A percentile compares a stretch with the other conserved stretches of the same genome.
These are phyloP conservation scores for Elsinoe australis DNA, from an alignment of 2,329 filamentous ascomycete species.

Conservation along the genomic window DNA sequence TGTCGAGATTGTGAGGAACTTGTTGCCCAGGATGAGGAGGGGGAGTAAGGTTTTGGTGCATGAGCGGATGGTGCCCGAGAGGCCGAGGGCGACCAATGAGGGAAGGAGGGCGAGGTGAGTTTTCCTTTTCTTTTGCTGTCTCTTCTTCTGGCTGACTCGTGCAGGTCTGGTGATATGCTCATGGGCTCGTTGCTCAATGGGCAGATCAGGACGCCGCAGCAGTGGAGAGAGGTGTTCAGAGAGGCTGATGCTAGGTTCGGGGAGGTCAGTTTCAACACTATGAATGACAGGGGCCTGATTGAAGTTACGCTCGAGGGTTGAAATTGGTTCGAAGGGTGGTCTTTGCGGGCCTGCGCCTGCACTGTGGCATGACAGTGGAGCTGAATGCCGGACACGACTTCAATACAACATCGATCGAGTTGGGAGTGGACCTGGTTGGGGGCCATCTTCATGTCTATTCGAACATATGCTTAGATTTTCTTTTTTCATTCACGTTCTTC, in stretches of 20 bases:
- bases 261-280: conserved; percentile 11
- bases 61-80: conserved; percentile 13
- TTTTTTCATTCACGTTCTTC: no score
- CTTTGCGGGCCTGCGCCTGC: no score
- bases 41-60: conserved; percentile 20
- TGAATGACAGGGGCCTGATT: conserved; percentile 13
- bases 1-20: conserved; percentile 17
- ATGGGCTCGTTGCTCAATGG: conserved; percentile 11
- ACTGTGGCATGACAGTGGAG: no score
- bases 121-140: background rate
- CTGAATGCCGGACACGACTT: no score
- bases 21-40: conserved; percentile 18
- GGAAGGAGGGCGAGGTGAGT: conserved; percentile 11
- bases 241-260: conserved; percentile 5
- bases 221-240: conserved; percentile 7
- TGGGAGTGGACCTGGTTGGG: no score
- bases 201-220: conserved; percentile 6
- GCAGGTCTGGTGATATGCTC: conserved; percentile 11
- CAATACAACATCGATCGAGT: no score
- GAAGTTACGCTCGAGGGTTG: conserved; percentile 13
- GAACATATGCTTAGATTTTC: no score
- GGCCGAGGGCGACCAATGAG: conserved; percentile 8
- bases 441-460: no score
- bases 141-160: background rate
- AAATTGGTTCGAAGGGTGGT: no score